Conservation (phyloP, 495 filamentous ascomycete genomes). For the Aspergillus ellipticus region DNA sequence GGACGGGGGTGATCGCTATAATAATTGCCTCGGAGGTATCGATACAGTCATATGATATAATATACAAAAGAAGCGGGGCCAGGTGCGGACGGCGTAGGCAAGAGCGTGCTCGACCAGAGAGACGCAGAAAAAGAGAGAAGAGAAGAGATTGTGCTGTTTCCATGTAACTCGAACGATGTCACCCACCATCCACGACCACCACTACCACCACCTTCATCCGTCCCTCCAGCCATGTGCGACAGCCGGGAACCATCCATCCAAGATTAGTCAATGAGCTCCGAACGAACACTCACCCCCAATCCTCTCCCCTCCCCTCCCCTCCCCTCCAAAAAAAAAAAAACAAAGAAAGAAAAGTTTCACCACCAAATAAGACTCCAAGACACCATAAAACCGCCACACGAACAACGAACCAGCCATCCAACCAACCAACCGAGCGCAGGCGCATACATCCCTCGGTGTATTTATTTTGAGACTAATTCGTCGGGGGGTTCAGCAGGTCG, state of each 20-base stretch:
- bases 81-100: too few relatives aligned
- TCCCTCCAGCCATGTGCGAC: background rate
- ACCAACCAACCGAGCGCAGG: too few relatives aligned
- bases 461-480: background rate
- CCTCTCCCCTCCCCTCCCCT: background rate
- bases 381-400: background rate
- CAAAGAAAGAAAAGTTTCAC: background rate
- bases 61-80: background rate
- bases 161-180: too few relatives aligned
- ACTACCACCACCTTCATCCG: too few relatives aligned
- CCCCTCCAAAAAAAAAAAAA: background rate
- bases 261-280: too few relatives aligned
- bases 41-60: background rate
- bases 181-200: too few relatives aligned
- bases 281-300: too few relatives aligned
- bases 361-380: background rate
- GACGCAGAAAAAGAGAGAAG: background rate
- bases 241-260: too few relatives aligned
- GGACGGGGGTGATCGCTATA: too few relatives aligned
- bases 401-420: background rate
- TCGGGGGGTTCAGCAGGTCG: too few relatives aligned
- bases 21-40: background rate
- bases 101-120: background rate
- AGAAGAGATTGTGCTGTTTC: background rate
- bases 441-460: too few relatives aligned